Base-by-base conservation (phyloP, 1,284 basidiomycete genomes). In the Wolfiporia cocos region DNA sequence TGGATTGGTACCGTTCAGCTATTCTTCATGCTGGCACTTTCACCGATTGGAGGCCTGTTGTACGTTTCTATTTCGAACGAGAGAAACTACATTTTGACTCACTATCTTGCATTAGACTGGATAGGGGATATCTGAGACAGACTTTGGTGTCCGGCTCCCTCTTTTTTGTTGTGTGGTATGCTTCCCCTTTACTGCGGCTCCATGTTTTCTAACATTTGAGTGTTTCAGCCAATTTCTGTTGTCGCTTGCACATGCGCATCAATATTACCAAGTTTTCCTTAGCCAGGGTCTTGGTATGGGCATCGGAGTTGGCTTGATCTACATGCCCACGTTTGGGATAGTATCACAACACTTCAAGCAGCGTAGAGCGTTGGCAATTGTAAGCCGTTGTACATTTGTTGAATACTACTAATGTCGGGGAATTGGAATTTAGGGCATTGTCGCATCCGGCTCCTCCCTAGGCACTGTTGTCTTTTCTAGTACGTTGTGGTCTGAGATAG, bases 1-100 rank as follows among this genome's bases (percentile, higher is more conserved):
- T 73, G 69, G 69, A 66, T 69, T 42, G 66, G 66, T 30, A 68
- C 65, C 20, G 47, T 64, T 3, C 64, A 65, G 47, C 49, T 60
- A 2, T 61, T 58, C 40, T 51, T 64, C n/a, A 43, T 62, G 17
- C 63, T 63, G 26, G 49, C 50, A 3, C 46, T 59, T 17, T 61
- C 58, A 10, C 42, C 64, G 14, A 33, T 51, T 23, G 49, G 53
- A 4, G 61, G 59, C 3, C 55, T 52, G 15, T 41, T 58, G 9
- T 62, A 59, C 29, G 61, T 61, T n/a, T n/a, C n/a, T n/a, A n/a
- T n/a, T n/a, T n/a, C n/a, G n/a, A n/a, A n/a, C n/a, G n/a, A n/a
- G n/a, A n/a, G n/a, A n/a, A n/a, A n/a, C n/a, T n/a, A n/a, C n/a
- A n/a, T n/a, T n/a, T n/a, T n/a, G n/a, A n/a, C n/a, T n/a, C n/a